A percentile compares a stretch with the other conserved stretches of the same genome.
phyloP scores from a whole-genome alignment of 495 filamentous ascomycete species.

The Penicillium malachiteum region DNA sequence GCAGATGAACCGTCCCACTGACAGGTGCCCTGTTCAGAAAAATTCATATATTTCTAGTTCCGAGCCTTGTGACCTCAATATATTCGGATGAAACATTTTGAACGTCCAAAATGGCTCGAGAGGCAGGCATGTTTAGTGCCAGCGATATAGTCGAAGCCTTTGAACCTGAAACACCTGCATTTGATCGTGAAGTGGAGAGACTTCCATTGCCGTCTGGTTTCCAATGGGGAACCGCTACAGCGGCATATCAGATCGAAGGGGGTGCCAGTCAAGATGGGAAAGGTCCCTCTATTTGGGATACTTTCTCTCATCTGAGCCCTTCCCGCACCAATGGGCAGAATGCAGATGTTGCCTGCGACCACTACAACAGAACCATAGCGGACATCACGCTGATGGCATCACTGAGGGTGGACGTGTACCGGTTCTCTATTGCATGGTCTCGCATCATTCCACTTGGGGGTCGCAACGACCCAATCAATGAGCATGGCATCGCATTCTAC shows the following conservation, averaged over 20 bases:
- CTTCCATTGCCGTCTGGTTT: conserved; percentile 25
- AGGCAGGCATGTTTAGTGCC: background rate
- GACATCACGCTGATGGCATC: conserved; percentile 68
- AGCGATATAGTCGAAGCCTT: background rate
- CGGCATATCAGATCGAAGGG: conserved; percentile 63
- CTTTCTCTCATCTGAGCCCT: conserved; percentile 62
- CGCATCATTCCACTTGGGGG: conserved; percentile 60
- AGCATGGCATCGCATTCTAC: conserved; percentile 46
- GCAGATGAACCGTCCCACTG: no score
- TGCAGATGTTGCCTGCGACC: conserved; percentile 65
- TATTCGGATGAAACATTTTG: no score
- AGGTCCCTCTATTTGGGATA: conserved; percentile 71
- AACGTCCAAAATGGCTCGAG: background rate
- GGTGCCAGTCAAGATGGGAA: conserved; percentile 63
- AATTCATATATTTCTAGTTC: no score
- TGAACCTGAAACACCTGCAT: background rate
- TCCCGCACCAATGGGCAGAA: conserved; percentile 67
- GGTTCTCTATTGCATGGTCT: conserved; percentile 71
- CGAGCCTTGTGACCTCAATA: no score
- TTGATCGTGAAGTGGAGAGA: background rate
- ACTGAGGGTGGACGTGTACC: conserved; percentile 61
- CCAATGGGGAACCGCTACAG: conserved; percentile 36
- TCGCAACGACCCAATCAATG: conserved; percentile 36
- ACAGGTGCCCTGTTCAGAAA: no score
- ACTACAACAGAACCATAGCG: conserved; percentile 65